Conservation (phyloP, 2,329 filamentous ascomycete genomes). For the Tolypocladium guangdongense region DNA sequence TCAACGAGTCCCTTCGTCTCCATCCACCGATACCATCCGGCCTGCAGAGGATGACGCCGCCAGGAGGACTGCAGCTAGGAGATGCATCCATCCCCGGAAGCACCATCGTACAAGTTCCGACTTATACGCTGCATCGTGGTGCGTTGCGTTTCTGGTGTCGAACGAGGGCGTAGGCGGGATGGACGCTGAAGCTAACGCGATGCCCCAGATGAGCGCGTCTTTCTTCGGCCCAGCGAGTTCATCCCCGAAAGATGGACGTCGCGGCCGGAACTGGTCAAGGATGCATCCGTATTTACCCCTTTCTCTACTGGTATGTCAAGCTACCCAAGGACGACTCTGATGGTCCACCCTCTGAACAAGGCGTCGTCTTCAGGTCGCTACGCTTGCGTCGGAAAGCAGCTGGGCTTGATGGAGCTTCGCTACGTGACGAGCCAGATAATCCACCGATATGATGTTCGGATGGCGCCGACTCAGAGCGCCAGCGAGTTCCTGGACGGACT, state of each 20-base stretch:
- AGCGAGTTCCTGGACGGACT: neutral
- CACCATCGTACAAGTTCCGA: slow-evolving; percentile 17
- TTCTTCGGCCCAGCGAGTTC: slow-evolving; percentile 12
- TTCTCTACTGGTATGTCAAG: slow-evolving; percentile 15
- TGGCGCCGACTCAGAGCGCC: neutral
- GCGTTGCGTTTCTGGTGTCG: neutral
- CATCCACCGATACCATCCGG: slow-evolving; percentile 25
- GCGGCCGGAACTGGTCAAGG: slow-evolving; percentile 14
- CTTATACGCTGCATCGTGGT: slow-evolving; percentile 6
- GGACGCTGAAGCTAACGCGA: too few relatives aligned
- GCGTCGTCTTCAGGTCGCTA: slow-evolving; percentile 13
- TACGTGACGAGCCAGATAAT: slow-evolving; percentile 1
- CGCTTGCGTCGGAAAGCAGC: slow-evolving; percentile 24
- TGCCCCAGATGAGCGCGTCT: slow-evolving; percentile 8
- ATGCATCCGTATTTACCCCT: slow-evolving; percentile 13
- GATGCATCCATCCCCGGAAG: slow-evolving; percentile 23
- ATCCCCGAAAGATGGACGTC: slow-evolving; percentile 24
- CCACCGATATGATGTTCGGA: slow-evolving; percentile 13
- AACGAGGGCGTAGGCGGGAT: too few relatives aligned
- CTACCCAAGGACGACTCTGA: too few relatives aligned
- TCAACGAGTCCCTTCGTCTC: slow-evolving; percentile 29
- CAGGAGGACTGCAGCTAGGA: slow-evolving; percentile 22
- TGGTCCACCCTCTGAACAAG: too few relatives aligned
- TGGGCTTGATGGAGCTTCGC: slow-evolving; percentile 22
- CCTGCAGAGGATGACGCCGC: slow-evolving; percentile 23